Conservation (phyloP, 2,329 filamentous ascomycete species). For the Beauveria caledonica region DNA sequence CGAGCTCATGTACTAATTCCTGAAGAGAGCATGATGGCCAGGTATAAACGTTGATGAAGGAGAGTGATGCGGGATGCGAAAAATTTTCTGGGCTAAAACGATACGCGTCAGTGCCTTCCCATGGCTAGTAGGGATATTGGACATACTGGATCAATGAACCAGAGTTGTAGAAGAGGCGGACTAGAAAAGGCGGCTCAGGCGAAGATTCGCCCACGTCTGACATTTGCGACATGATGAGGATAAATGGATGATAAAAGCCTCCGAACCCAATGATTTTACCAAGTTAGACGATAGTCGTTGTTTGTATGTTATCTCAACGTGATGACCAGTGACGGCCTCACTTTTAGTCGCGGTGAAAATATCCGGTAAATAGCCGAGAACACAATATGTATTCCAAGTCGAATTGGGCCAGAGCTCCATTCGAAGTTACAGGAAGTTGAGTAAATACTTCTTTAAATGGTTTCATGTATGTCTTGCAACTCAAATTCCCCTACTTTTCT, state of each 20-base stretch:
- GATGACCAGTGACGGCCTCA: conserved; percentile 4
- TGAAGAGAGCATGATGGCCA: conserved; percentile 74
- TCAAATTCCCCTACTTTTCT: too few species aligned
- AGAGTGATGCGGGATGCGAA: not conserved
- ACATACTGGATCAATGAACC: conserved; percentile 62
- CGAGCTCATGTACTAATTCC: conserved; percentile 73
- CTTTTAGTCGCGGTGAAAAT: conserved; percentile 15
- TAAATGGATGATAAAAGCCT: too few species aligned
- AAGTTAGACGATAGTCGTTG: not conserved
- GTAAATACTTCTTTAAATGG: too few species aligned
- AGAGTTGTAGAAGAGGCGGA: conserved; percentile 71
- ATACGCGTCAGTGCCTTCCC: not conserved
- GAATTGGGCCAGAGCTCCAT: too few species aligned
- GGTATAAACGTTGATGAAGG: conserved; percentile 56
- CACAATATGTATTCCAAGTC: too few species aligned
- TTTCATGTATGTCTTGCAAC: too few species aligned
- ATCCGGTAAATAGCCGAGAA: conserved; percentile 19
- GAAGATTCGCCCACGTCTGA: conserved; percentile 45
- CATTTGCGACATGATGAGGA: conserved; percentile 23
- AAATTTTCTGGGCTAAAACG: not conserved
- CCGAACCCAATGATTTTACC: too few species aligned
- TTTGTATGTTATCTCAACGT: not conserved
- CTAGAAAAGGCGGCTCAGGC: conserved; percentile 68
- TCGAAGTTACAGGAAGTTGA: too few species aligned
- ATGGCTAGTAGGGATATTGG: not conserved